Conservation (phyloP, 2,329 filamentous ascomycete species). For the Hymenoscyphus infarciens region DNA sequence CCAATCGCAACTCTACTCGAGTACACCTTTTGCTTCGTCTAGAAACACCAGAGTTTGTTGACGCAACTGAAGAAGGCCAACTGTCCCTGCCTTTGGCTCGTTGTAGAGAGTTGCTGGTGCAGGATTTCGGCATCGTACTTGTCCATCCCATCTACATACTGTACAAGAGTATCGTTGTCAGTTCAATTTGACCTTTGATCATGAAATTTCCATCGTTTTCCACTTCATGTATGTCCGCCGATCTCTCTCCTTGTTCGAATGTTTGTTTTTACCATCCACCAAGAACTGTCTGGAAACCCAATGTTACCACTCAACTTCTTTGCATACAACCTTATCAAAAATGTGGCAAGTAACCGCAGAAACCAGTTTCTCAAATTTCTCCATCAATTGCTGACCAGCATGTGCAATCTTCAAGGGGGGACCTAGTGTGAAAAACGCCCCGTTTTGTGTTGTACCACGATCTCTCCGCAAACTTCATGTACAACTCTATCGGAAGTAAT, state of each 20-base stretch:
- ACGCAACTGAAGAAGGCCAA: background rate
- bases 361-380: background rate
- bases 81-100: background rate
- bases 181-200: background rate
- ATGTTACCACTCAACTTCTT: background rate
- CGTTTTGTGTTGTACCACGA: conserved; percentile 1
- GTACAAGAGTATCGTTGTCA: background rate
- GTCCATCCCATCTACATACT: background rate
- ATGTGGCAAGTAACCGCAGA: background rate
- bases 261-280: background rate
- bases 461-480: background rate
- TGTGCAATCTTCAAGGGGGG: background rate
- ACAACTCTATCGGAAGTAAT: background rate
- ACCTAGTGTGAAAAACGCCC: conserved; percentile 1
- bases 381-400: background rate
- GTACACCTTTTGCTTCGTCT: background rate
- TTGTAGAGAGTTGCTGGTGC: background rate
- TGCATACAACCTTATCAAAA: background rate
- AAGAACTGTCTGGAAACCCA: background rate
- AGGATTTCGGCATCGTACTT: background rate
- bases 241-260: background rate
- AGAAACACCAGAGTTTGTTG: background rate
- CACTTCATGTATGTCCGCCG: background rate
- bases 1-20: background rate
- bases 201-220: background rate